These are phyloP conservation scores for Hypoxylon sp. DNA, from an alignment of 2,329 filamentous ascomycete species.

Conservation along the genomic window DNA sequence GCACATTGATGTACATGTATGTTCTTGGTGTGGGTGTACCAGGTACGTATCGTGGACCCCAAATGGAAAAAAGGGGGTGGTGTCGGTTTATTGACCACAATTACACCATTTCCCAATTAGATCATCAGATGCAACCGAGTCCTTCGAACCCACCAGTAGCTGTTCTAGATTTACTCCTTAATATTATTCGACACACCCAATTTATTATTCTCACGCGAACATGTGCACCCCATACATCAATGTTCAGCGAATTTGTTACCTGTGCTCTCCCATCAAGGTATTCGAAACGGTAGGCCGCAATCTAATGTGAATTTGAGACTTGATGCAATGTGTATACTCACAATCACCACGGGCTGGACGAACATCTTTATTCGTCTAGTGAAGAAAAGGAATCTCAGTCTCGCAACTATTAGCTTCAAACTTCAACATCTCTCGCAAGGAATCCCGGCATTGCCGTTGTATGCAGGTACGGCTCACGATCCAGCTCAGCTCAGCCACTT, in stretches of 20 bases:
- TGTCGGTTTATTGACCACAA: constrained; percentile 1
- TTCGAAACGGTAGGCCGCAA: background rate
- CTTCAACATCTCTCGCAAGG: background rate
- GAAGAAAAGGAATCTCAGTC: no score
- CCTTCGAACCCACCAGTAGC: no score
- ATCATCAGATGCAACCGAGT: background rate
- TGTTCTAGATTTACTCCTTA: no score
- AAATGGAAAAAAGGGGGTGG: background rate
- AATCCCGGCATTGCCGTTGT: background rate
- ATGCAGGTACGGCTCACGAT: constrained; percentile 20
- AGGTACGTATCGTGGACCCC: no score
- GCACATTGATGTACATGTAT: constrained; percentile 1
- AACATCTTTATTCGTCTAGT: no score
- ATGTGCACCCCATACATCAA: no score
- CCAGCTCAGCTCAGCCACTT: constrained; percentile 8
- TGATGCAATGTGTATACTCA: background rate
- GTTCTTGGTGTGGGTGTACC: no score
- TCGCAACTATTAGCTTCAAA: background rate
- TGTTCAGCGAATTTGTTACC: no score
- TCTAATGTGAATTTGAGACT: background rate
- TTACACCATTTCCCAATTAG: constrained; percentile 8
- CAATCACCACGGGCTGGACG: background rate
- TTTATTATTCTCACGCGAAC: no score
- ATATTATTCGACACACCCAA: no score
- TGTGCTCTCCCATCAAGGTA: no score